phyloP scores from a whole-genome alignment of 495 filamentous ascomycete genomes.

The Glonium stellatum region DNA sequence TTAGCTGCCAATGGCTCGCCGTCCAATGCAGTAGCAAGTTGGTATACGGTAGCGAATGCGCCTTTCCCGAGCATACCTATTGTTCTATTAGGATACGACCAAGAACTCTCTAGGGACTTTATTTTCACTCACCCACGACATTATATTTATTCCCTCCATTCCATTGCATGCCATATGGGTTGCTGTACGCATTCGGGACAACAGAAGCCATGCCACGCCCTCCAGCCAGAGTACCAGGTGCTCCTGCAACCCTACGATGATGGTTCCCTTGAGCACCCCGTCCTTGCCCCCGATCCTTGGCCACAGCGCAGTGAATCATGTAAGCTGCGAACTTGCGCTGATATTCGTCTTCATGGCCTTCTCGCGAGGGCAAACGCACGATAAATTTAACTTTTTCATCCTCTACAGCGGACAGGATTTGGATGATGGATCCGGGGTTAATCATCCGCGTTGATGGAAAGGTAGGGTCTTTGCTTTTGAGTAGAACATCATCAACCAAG shows the following conservation, averaged over 20 bases:
- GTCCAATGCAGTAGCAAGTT: constrained; percentile 69
- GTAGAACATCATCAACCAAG: constrained; percentile 61
- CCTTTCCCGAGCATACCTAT: constrained; percentile 68
- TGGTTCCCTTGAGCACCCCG: constrained; percentile 1
- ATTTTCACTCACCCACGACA: constrained; percentile 45
- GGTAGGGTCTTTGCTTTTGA: constrained; percentile 41
- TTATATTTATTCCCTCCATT: constrained; percentile 77
- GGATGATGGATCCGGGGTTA: constrained; percentile 62
- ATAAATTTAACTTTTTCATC: constrained; percentile 59
- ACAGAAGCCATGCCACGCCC: constrained; percentile 6
- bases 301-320: constrained; percentile 26
- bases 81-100: neutral
- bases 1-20: constrained; percentile 82
- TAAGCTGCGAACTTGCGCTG: constrained; percentile 52
- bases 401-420: constrained; percentile 49
- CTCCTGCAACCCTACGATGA: neutral
- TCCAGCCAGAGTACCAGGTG: neutral
- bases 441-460: constrained; percentile 52
- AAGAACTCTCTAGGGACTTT: neutral
- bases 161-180: constrained; percentile 57
- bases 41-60: constrained; percentile 88
- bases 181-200: neutral
- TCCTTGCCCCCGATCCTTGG: constrained; percentile 1
- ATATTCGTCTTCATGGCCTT: constrained; percentile 54
- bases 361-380: constrained; percentile 71